Conservation (phyloP, 306 rosid species). For the Prosopis cineraria region DNA sequence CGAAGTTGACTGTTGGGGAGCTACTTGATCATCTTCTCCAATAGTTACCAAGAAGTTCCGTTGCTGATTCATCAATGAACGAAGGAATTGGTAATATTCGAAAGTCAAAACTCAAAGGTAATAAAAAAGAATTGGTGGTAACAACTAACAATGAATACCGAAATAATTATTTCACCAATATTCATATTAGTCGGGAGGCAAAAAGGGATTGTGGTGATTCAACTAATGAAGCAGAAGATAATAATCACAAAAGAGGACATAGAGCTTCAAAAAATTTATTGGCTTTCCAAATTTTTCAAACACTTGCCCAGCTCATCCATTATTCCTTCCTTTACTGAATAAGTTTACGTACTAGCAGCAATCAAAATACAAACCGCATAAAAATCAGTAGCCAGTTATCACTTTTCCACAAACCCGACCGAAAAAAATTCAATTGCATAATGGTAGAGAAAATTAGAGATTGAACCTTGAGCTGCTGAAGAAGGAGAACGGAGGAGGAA, state of each 20-base stretch:
- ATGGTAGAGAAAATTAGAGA: neutral
- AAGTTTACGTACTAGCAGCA: neutral
- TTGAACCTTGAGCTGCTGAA: constrained; percentile 94
- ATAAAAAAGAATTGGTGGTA: neutral
- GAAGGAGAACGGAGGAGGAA: constrained; percentile 76
- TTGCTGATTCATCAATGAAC: constrained; percentile 62
- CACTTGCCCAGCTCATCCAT: neutral
- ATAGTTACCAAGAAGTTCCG: constrained; percentile 78
- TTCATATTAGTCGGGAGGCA: constrained; percentile 6
- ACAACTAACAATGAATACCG: neutral
- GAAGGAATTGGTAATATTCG: constrained; percentile 3
- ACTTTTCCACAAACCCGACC: neutral
- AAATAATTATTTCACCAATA: constrained; percentile 8
- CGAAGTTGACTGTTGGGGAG: constrained; percentile 73
- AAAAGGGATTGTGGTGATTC: neutral
- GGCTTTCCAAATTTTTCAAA: neutral
- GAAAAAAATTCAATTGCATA: neutral
- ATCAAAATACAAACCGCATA: constrained; percentile 2
- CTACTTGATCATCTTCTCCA: constrained; percentile 85
- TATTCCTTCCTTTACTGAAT: neutral
- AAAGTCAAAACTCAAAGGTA: constrained; percentile 1
- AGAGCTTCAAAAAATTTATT: neutral
- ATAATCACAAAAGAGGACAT: neutral
- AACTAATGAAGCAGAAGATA: constrained; percentile 7
- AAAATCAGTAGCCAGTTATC: neutral